Evolutionary conservation across 2,329 filamentous ascomycete genomes (phyloP), one percentile per base, ranked within the genome.

Genomic region (Sporothrix pseudoabietina): DNA sequence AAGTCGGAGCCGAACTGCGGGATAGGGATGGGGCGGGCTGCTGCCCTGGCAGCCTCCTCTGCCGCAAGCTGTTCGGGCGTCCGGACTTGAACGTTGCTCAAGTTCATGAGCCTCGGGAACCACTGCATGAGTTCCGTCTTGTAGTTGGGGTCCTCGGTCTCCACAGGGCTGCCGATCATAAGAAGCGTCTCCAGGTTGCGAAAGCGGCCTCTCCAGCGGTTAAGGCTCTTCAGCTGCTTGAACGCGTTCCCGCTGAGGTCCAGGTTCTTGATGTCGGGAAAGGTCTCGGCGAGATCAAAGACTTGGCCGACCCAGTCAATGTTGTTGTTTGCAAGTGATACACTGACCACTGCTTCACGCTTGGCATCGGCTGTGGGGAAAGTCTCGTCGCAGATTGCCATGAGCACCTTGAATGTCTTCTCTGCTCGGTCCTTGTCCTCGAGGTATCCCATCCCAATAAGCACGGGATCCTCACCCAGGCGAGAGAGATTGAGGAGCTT

Each of bases 391-490:
- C 93, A 94, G 65, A 98, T 90, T 74, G 89, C 90, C 92, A 98
- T 97, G 75, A 98, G 86, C 1, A 93, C 95, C 71, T 92, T 93
- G 83, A 98, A 98, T 75, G 97, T 92, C 81, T 98, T 99, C 76
- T 92, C 88, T 63, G 92, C 90, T 0, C 90, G 90, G 3, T 91
- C 89, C 74, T 87, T 88, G 74, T 85, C 89, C 75, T 89, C 87
- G 80, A 97, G 94, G 78, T 95, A 92, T 52, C 92, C 92, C 81
- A 94, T 90, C 57, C 87, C 85, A 71, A 90, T 85, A 4, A 98
- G 87, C 73, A 90, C 88, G 1, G 89, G 83, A 78, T 98, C 95
- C 66, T 87, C 84, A 44, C 88, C 90, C 10, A 98, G 88, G 0
- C 87, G 85, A n/a, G 93, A 94, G 10, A 99, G 88, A 79, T 97